Percentiles rank a stretch among this genome's conserved stretches.
phyloP scores from a whole-genome alignment of 352 stramenopile genomes.

The Globisporangium okanoganense region DNA sequence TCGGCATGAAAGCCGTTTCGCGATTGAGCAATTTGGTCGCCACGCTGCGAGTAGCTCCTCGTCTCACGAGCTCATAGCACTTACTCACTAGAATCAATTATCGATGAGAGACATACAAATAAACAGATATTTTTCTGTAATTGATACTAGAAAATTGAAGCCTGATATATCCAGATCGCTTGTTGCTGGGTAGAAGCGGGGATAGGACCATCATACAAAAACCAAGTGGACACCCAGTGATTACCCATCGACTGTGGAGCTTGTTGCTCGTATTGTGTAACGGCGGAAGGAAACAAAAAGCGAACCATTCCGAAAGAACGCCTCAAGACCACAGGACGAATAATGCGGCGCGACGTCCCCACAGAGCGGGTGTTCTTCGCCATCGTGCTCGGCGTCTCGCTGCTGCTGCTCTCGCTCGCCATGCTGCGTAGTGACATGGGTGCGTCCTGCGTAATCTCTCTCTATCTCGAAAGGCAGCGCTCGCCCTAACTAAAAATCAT shows the following conservation, averaged over 20 bases:
- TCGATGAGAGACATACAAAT: background rate
- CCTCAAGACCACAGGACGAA: background rate
- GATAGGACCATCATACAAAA: background rate
- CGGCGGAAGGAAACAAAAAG: background rate
- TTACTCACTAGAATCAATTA: background rate
- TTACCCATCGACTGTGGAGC: background rate
- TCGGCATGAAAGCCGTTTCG: constrained; percentile 3
- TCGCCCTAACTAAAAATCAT: too few species aligned
- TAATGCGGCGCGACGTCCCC: constrained; percentile 30
- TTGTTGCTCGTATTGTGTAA: background rate
- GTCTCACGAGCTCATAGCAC: background rate
- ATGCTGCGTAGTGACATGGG: constrained; percentile 53
- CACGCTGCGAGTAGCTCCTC: background rate
- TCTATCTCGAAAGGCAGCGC: background rate
- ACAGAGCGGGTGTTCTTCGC: constrained; percentile 55
- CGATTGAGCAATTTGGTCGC: background rate
- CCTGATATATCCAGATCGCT: background rate
- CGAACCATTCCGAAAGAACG: background rate
- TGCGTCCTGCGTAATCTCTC: constrained; percentile 9
- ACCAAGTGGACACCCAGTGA: background rate
- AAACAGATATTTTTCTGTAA: background rate
- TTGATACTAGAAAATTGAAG: background rate
- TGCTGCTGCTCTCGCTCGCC: constrained; percentile 55
- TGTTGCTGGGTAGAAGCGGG: background rate
- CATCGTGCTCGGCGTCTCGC: constrained; percentile 36